A percentile compares a stretch with the other conserved stretches of the same genome.
phyloP scores from a whole-genome alignment of 2,329 filamentous ascomycete species.

The Pseudocercospora cruenta region DNA sequence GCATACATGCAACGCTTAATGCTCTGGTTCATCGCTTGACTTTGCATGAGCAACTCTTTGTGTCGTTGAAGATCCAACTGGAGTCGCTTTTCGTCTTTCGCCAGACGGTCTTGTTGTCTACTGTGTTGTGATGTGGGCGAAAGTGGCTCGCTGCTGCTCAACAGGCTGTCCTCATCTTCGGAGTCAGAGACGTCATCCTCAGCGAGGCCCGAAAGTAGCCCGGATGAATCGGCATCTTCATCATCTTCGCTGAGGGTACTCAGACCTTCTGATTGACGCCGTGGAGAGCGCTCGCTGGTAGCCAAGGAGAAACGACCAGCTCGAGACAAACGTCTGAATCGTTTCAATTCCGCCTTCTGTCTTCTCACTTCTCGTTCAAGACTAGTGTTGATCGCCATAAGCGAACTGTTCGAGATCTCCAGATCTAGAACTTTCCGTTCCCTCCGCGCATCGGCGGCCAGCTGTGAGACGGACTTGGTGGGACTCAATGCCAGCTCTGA shows the following conservation, averaged over 20 bases:
- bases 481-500: slow-evolving; percentile 37
- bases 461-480: slow-evolving; percentile 65
- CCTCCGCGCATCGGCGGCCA: slow-evolving; percentile 83
- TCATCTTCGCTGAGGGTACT: slow-evolving; percentile 41
- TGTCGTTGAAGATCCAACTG: slow-evolving; percentile 85
- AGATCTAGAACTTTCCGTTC: slow-evolving; percentile 95
- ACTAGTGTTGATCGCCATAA: slow-evolving; percentile 92
- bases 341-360: slow-evolving; percentile 83
- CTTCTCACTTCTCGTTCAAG: slow-evolving; percentile 89
- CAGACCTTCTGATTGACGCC: slow-evolving; percentile 40
- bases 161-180: slow-evolving; percentile 37
- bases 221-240: slow-evolving; percentile 36
- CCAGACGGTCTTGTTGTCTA: slow-evolving; percentile 58
- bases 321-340: slow-evolving; percentile 83
- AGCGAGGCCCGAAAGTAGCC: slow-evolving; percentile 23
- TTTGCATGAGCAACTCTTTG: slow-evolving; percentile 83
- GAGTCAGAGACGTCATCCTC: slow-evolving; percentile 21
- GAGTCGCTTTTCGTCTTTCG: slow-evolving; percentile 79
- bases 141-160: slow-evolving; percentile 31
- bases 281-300: slow-evolving; percentile 35
- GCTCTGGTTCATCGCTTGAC: slow-evolving; percentile 93
- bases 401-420: slow-evolving; percentile 93
- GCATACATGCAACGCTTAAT: slow-evolving; percentile 85
- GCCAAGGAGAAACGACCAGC: slow-evolving; percentile 72
- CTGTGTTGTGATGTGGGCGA: slow-evolving; percentile 45